A percentile compares a stretch with the other conserved stretches of the same genome.
phyloP scores from a whole-genome alignment of 83 land plant species.

The Thuja plicata region DNA sequence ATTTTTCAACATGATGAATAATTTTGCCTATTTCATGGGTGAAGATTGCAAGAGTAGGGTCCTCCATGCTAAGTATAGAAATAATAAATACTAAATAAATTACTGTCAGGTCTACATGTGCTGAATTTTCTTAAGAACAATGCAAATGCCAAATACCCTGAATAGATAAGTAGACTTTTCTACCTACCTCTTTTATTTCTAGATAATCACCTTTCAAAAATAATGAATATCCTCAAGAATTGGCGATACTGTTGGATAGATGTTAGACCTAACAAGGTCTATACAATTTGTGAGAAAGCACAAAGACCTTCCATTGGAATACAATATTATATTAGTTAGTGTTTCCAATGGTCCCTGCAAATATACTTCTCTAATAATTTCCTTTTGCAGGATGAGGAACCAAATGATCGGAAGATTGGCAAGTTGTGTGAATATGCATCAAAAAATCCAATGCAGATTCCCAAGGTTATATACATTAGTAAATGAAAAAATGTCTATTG shows the following conservation, averaged over 20 bases:
- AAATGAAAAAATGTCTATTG: neutral
- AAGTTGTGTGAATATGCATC: slow-evolving; percentile 90
- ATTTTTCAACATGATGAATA: neutral
- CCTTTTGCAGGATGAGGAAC: slow-evolving; percentile 63
- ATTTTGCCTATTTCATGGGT: neutral
- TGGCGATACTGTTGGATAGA: neutral
- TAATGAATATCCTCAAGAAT: neutral
- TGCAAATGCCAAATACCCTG: neutral
- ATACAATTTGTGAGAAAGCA: neutral
- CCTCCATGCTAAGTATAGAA: neutral
- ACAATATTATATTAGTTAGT: neutral
- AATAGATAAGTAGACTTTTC: neutral
- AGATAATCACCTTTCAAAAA: neutral
- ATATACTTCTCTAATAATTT: neutral
- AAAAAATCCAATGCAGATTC: slow-evolving; percentile 88
- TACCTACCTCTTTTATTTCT: neutral
- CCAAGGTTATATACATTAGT: slow-evolving; percentile 45
- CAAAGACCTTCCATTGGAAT: neutral
- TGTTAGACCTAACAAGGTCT: neutral
- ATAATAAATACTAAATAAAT: neutral
- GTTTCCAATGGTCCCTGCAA: neutral
- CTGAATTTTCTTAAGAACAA: neutral
- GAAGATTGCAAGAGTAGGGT: neutral
- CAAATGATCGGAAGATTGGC: slow-evolving; percentile 78
- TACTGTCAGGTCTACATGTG: neutral